Evolutionary conservation across 768 basidiomycete genomes (phyloP), one percentile per base, ranked within the genome.

Genomic region (Termitomyces titanicus): DNA sequence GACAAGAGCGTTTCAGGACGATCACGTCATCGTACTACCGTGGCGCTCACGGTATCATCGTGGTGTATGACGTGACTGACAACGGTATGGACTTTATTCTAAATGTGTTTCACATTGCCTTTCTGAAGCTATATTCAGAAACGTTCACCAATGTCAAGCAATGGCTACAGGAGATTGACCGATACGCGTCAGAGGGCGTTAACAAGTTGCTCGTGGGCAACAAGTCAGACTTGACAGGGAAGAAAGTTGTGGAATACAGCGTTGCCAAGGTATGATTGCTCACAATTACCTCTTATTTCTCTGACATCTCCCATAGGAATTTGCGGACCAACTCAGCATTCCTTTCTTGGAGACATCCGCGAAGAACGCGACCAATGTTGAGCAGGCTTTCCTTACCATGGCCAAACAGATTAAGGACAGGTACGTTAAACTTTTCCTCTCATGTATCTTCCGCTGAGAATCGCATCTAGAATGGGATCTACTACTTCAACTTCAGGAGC

Each of bases 1-100:
- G 97, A 37, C 97, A 99, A 72, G 97, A 99, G 73, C 86, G 95
- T 29, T 98, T 98, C 88, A 85, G 97, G 58, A 98, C 97, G 13
- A 99, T 99, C 71, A 98, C 97, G 7, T 94, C 95, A 3, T 93
- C 95, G n/a, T 99, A 99, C 80, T 99, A 99, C 78, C 85, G 97
- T 56, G 97, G 97, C 39, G 97, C 97, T 46, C 94, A 96, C 69
- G 97, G 97, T 60, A 98, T 98, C 69, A 90, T 98, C 66, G 89
- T 98, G 47, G 95, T 98, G n/a, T 98, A 98, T 77, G 92, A 94
- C 70, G 94, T 98, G 51, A 96, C 94, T 40, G 95, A 98, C 76
- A 92, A 91, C 66, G 92, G 89, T 89, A 57, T 44, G 75, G 18
- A 62, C 24, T 12, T 46, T 15, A 13, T 43, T 25, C 5, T 20